Evolutionary conservation across 208 protist species (phyloP), one percentile per base, ranked within the genome.

Genomic region (Crithidia sp.): DNA sequence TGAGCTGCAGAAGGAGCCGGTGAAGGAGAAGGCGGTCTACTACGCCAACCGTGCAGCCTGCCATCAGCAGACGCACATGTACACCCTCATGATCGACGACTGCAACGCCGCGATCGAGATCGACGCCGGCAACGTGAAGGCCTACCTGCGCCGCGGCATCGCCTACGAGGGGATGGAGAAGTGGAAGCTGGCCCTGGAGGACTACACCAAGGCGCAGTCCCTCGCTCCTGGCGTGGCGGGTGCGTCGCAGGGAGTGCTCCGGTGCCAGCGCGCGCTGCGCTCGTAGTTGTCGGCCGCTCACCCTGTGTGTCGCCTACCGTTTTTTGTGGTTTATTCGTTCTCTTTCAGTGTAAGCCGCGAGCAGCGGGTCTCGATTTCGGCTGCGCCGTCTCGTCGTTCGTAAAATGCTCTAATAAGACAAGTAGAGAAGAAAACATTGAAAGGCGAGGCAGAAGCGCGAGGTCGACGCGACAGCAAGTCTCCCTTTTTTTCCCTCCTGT

Each of bases 41-140:
- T 97, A 96, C 74, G 73, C 91, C 36, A 98, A 98, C 77, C 87
- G 93, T 47, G 95, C 95, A 5, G 92, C 95, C 13, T 98, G 95
- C 83, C 72, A 94, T 76, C 91, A 96, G 71, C 93, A 97, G 73
- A 95, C 88, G 14, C 93, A 96, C 81, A 83, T 85, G 65, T 97
- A 98, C 78, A 39, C 82, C 19, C 66, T 77, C 59, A 95, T 97
- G 82, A 83, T 97, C 44, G 84, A 88, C 14, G 92, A 98, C 81
- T 97, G 93, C 77, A 88, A 89, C 64, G 82, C 76, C 13, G 95
- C 95, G 2, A 37, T 98, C 19, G 64, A 63, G 17, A 92, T 98
- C 74, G 88, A 97, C 57, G 55, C 82, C 7, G 69, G 45, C 9
- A 86, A 97, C 65, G 84, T 93, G n/a, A 97, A 98, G 89, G 95